phyloP scores from a whole-genome alignment of 2,329 filamentous ascomycete genomes.

The Fusarium tjaetaba region DNA sequence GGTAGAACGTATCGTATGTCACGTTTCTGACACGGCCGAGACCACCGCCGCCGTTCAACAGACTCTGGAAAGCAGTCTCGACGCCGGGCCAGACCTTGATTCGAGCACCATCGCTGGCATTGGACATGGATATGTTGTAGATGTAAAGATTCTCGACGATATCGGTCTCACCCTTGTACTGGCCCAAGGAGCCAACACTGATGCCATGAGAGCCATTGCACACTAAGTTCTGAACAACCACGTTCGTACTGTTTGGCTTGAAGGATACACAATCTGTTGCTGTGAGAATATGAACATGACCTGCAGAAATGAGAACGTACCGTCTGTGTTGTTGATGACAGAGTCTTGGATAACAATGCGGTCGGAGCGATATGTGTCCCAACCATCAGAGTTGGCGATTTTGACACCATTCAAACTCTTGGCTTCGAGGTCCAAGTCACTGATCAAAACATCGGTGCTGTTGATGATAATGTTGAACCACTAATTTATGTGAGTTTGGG shows the following conservation, averaged over 20 bases:
- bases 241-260: slow-evolving; percentile 77
- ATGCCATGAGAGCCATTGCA: slow-evolving; percentile 80
- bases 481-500: slow-evolving; percentile 15
- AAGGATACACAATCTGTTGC: slow-evolving; percentile 72
- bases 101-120: slow-evolving; percentile 71
- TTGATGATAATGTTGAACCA: slow-evolving; percentile 70
- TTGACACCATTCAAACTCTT: slow-evolving; percentile 39
- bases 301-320: not conserved
- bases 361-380: slow-evolving; percentile 70
- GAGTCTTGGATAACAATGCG: slow-evolving; percentile 75
- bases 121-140: slow-evolving; percentile 67
- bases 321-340: slow-evolving; percentile 53
- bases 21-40: slow-evolving; percentile 69
- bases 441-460: slow-evolving; percentile 70
- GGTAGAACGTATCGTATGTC: slow-evolving; percentile 70
- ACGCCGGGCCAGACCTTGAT: slow-evolving; percentile 78
- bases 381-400: slow-evolving; percentile 69
- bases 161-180: slow-evolving; percentile 71
- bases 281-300: not conserved
- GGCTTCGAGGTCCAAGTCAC: slow-evolving; percentile 68
- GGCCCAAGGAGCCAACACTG: slow-evolving; percentile 75
- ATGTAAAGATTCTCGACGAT: slow-evolving; percentile 76
- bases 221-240: slow-evolving; percentile 72
- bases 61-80: slow-evolving; percentile 50
- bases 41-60: slow-evolving; percentile 67